phyloP scores from a whole-genome alignment of 352 stramenopile genomes.

The Nothophytophthora sp. region DNA sequence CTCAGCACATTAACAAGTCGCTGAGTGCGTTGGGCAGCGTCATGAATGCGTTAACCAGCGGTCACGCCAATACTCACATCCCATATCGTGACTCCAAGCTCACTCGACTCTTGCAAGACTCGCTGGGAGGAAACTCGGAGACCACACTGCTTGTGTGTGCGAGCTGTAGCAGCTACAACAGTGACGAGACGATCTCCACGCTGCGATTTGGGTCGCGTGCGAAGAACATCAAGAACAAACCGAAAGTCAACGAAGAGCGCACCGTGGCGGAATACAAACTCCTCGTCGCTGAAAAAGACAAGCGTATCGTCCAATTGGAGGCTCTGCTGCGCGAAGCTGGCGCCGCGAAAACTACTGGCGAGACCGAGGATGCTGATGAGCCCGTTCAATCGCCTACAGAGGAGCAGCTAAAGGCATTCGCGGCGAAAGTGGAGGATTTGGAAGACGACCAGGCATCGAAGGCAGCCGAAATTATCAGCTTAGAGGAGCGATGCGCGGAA shows the following conservation, averaged over 20 bases:
- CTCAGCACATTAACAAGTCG: conserved; percentile 91
- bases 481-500: conserved; percentile 61
- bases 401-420: conserved; percentile 46
- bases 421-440: conserved; percentile 51
- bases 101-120: conserved; percentile 86
- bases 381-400: conserved; percentile 33
- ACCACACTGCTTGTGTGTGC: conserved; percentile 75
- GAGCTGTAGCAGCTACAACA: conserved; percentile 66
- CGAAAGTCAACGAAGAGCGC: conserved; percentile 90
- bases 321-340: conserved; percentile 27
- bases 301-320: conserved; percentile 47
- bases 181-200: conserved; percentile 72
- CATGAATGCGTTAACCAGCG: conserved; percentile 88
- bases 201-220: conserved; percentile 76
- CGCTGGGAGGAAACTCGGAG: conserved; percentile 75
- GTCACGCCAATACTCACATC: conserved; percentile 89
- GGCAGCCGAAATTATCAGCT: conserved; percentile 39
- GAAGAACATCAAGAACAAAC: conserved; percentile 83
- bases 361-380: conserved; percentile 13
- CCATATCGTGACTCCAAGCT: conserved; percentile 91
- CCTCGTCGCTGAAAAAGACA: conserved; percentile 58
- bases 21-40: conserved; percentile 89
- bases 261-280: conserved; percentile 77
- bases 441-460: conserved; percentile 69
- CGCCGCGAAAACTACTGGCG: background rate